Evolutionary conservation across 331 rosid species (phyloP), one percentile per base, ranked within the genome.

Genomic region (Dryas integrifolia): DNA sequence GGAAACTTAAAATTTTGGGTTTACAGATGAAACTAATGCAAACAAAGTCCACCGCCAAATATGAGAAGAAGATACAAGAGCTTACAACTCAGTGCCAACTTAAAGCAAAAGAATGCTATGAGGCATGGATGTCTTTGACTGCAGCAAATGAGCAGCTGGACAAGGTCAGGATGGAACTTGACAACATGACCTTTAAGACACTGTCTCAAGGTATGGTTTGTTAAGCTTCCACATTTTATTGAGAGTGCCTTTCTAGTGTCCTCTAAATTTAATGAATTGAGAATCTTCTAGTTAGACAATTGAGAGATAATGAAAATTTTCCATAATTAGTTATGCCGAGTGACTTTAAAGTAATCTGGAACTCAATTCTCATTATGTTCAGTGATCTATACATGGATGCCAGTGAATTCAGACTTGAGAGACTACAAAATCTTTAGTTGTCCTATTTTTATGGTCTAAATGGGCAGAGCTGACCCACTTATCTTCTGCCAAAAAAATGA

Each of bases 101-200:
- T 48, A 92, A 92, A 82, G 70, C 89, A 64, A 89, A 89, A 72
- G 97, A 92, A 86, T 92, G 97, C 86, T 80, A 87, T 2, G 93
- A 92, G 83, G 97, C 97, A 24, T 92, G 96, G 96, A 89, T 86
- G 88, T 92, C 97, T 9, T 79, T 92, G 84, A 89, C 96, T 69
- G 77, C 87, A 4, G 86, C 93, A 4, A 89, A 89, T 82, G 85
- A 82, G 63, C 91, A 87, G 76, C 73, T 92, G 76, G 91, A 87
- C 67, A 70, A 84, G 76, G 86, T 86, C 77, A 86, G 83, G 76
- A 86, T 82, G 84, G 97, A 92, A 72, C 88, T 89, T 21, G 96
- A 92, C 83, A 84, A 89, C 10, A 56, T 81, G 84, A 81, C 92
- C 70, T 84, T 87, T 69, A 89, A 86, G 87, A 86, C 78, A 30